Evolutionary conservation across 495 filamentous ascomycete genomes (phyloP), one percentile per base, ranked within the genome.

Genomic region (Lophiostoma macrostomum): DNA sequence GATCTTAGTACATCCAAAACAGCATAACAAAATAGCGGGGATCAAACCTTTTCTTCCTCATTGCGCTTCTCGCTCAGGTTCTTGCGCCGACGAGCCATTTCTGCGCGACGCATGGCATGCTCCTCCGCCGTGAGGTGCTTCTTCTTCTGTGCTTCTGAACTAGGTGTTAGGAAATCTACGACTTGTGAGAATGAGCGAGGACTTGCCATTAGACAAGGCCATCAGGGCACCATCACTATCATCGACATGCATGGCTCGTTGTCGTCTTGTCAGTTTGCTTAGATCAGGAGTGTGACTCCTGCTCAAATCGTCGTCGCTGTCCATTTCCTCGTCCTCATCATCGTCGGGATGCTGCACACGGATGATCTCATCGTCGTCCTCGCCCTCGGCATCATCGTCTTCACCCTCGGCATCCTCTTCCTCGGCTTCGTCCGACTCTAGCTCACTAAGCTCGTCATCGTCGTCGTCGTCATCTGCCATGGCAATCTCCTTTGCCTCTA

Each of bases 11-110:
- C 0, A 25, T 18, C 41, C n/a, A n/a, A 48, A 36, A 16, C 16
- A 29, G 25, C 22, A 16, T 16, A 42, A 36, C n/a, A 38, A 36
- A 45, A 46, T n/a, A 35, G 23, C 13, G 20, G n/a, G 12, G 31
- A 29, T 48, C 66, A 12, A 73, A 90, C 91, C 82, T 98, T 98
- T 73, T 97, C 94, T 74, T 98, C 94, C 65, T 98, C 94, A 50
- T 96, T 93, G 22, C 93, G 86, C 76, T 96, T 96, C 67, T 97
- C 93, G 58, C 87, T 93, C n/a, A 98, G 78, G 60, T 97, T 96
- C 68, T 96, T 94, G 42, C 93, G 75, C 27, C 93, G 84, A 14
- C 93, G 78, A 22, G 93, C 93, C 93, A 98, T 98, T 69, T 98
- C 93, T 5, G 88, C 86, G 34, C 93, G 80, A 14, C 95, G 83